These are phyloP conservation scores for Stygiomarasmius scandens DNA, from an alignment of 1,284 basidiomycete genomes.

Conservation along the genomic window DNA sequence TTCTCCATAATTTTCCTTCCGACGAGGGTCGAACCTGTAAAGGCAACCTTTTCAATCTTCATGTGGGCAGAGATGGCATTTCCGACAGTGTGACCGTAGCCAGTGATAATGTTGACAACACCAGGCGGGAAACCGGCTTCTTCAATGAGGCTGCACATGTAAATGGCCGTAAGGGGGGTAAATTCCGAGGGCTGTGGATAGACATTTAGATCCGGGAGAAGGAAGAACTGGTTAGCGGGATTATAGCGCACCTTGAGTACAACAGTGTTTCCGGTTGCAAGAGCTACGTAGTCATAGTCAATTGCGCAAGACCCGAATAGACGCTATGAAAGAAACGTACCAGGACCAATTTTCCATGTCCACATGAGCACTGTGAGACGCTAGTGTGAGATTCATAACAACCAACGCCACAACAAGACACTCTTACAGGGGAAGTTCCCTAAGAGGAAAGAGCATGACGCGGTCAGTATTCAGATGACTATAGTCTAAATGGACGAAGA, in stretches of 20 bases:
- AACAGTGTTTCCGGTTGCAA: constrained; percentile 77
- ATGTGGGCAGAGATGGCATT: constrained; percentile 59
- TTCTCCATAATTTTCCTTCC: constrained; percentile 83
- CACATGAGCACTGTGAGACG: constrained; percentile 45
- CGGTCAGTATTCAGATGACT: not conserved
- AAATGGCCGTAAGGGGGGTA: constrained; percentile 78
- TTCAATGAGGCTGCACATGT: constrained; percentile 44
- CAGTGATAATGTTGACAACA: constrained; percentile 77
- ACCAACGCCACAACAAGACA: not conserved
- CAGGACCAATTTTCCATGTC: constrained; percentile 78
- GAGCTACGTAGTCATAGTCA: constrained; percentile 35
- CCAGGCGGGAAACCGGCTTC: constrained; percentile 68
- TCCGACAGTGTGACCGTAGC: constrained; percentile 67
- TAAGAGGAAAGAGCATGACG: constrained; percentile 36
- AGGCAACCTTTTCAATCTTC: constrained; percentile 48
- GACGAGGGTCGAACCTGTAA: constrained; percentile 56
- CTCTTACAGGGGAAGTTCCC: constrained; percentile 25
- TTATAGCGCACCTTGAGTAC: constrained; percentile 59
- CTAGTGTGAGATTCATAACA: not conserved
- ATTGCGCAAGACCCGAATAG: not conserved
- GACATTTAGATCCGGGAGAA: not conserved
- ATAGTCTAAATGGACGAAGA: not conserved
- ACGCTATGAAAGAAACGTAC: not conserved
- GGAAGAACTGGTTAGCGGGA: not conserved
- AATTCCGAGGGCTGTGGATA: constrained; percentile 70